Evolutionary conservation across 2,329 filamentous ascomycete species (phyloP), one percentile per base, ranked within the genome.

Genomic region (Colletotrichum euphorbiae): DNA sequence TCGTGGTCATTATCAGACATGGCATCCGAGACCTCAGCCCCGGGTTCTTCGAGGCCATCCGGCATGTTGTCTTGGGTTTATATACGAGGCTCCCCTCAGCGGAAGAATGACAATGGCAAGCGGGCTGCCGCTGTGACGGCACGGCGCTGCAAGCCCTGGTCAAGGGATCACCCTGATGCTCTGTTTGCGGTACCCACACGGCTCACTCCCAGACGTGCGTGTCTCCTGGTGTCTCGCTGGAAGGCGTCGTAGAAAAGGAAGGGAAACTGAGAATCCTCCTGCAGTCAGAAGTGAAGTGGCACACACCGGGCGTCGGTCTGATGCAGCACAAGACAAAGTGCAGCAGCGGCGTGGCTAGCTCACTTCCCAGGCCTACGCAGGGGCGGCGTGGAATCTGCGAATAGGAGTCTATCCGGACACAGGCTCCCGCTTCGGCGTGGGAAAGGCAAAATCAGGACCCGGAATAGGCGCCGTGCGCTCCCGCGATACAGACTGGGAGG

Each of bases 1-100:
- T 87, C 86, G 80, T 87, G 83, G 71, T 87, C 85, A 78, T 85
- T 86, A 74, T 88, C 87, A 77, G 87, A 88, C 82, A 86, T 81
- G 72, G 79, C 81, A 81, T 86, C 86, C 77, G 86, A 88, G 78
- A 86, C 82, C 73, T 88, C 85, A 77, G 81, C 80, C 75, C 82
- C 82, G 77, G 82, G 83, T 74, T 83, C 79, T 67, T 85, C 84
- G 75, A 84, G 80, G 71, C 86, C 82, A 78, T 85, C 83, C 75
- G 84, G 82, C 85, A 88, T 88, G 75, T 77, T 83, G 84, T 80
- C 81, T 81, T 79, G 80, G 78, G 81, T 82, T 84, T 86, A 86
- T 86, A 85, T 80, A 81, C 69, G 70, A 69, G 73, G 62, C 71
- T 56, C 58, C 60, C 65, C 63, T 46, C 6, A 61, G 43, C 45